A percentile compares a stretch with the other conserved stretches of the same genome.
Conservation (phyloP, 2,329 filamentous ascomycete genomes). For the Fusarium sp. region DNA sequence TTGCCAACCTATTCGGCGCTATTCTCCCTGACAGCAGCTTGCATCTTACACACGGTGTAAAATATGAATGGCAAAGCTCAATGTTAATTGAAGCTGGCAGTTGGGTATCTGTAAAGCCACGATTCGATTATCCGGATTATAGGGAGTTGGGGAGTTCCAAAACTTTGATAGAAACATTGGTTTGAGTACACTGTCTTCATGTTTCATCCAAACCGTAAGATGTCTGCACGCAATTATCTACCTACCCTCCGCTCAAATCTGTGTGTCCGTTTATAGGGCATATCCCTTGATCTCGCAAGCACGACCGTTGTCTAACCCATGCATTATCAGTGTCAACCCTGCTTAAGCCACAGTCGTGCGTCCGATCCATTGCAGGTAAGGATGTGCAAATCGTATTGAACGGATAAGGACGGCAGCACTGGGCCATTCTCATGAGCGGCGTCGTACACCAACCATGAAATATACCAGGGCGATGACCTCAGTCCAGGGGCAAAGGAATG, state of each 20-base stretch:
- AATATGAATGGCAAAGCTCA: no score
- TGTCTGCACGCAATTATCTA: neutral
- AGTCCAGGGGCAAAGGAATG: slow-evolving; percentile 27
- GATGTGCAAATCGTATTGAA: neutral
- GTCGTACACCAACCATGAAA: neutral
- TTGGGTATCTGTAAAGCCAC: no score
- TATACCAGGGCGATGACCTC: slow-evolving; percentile 23
- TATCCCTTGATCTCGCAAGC: slow-evolving; percentile 18
- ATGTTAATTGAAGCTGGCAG: no score
- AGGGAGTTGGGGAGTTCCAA: no score
- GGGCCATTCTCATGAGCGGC: neutral
- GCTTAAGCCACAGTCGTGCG: slow-evolving; percentile 11
- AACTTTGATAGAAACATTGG: no score
- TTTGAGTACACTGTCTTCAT: no score
- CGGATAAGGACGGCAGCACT: slow-evolving; percentile 9
- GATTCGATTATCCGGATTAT: no score
- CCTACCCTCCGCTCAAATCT: neutral
- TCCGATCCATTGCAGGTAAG: neutral
- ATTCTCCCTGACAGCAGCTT: no score
- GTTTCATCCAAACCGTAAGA: neutral
- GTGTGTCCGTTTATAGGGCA: slow-evolving; percentile 24
- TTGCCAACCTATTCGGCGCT: no score
- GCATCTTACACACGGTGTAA: no score
- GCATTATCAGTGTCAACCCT: slow-evolving; percentile 19
- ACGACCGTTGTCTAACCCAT: neutral